A percentile compares a stretch with the other conserved stretches of the same genome.
phyloP scores from a whole-genome alignment of 805 yeast species.

The Metschnikowia koreensis region DNA sequence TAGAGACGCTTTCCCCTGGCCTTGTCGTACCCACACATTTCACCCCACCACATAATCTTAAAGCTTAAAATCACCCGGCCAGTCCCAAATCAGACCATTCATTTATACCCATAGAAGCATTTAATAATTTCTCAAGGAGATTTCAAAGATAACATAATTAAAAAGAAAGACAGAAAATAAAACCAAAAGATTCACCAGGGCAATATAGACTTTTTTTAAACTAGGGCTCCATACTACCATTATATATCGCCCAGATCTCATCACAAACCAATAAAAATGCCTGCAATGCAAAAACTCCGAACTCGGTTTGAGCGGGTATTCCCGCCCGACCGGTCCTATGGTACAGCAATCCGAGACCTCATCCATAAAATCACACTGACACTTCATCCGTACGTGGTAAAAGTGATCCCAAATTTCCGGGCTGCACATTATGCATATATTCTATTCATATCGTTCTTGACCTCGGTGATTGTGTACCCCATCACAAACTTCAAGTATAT shows the following conservation, averaged over 20 bases:
- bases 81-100: background rate
- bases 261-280: too few species aligned
- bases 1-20: background rate
- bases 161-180: too few species aligned
- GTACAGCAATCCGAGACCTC: conserved; percentile 5
- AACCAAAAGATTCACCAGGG: too few species aligned
- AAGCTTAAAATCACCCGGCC: background rate
- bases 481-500: conserved; percentile 63
- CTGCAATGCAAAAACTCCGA: background rate
- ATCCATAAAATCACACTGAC: conserved; percentile 35
- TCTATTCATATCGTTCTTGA: conserved; percentile 52
- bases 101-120: background rate
- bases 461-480: conserved; percentile 79
- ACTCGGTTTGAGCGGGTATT: background rate
- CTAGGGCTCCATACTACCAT: background rate
- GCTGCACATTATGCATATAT: conserved; percentile 77
- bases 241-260: too few species aligned
- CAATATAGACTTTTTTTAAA: too few species aligned
- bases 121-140: too few species aligned
- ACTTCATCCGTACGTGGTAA: conserved; percentile 41
- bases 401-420: conserved; percentile 51
- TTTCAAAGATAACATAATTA: too few species aligned
- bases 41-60: background rate
- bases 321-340: conserved; percentile 6
- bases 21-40: background rate